Evolutionary conservation across 2,329 filamentous ascomycete species (phyloP), one percentile per base, ranked within the genome.

Genomic region (Fusarium tuaranense): DNA sequence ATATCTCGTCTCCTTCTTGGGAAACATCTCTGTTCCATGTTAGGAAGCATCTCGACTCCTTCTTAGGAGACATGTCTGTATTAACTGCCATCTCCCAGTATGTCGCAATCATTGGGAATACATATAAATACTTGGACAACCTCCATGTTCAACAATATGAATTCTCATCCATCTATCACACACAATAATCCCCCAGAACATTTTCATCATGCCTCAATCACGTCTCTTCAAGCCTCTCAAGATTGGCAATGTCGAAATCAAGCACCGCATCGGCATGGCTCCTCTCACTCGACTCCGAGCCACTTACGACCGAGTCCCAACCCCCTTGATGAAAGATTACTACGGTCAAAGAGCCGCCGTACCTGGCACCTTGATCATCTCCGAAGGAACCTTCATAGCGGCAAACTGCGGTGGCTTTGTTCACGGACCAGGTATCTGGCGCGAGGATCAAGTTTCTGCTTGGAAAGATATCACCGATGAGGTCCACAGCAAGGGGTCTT

Each of bases 381-480:
- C 82, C 1, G 86, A 88, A 68, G 85, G 85, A 79, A 82, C 89
- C 84, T 79, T 87, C 79, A 72, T 77, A 44, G 85, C 81, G 13
- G 68, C 76, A 13, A 80, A 81, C 0, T 69, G 70, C 1, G 82
- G 81, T 13, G 83, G 83, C 0, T 80, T 80, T 27, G 69, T 81
- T 2, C 81, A 90, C 73, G 85, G 87, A 0, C 90, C 92, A 0
- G 91, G 90, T 2, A 89, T 93, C 72, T 93, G 86, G 82, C 88
- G 78, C 46, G 80, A 86, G 0, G 86, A 84, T 8, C 91, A 93
- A 69, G 84, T 92, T 53, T 82, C 82, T 0, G 88, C 84, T 0
- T 94, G 92, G 92, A 89, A 87, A 68, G 81, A 85, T 18, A 84
- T 94, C 62, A 91, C 89, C 1, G 88, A 91, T 30, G 88, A 88